A percentile compares a stretch with the other conserved stretches of the same genome.
These are phyloP conservation scores for Tetradesmus obliquus DNA, from an alignment of 139 green algal genomes.

Conservation along the genomic window DNA sequence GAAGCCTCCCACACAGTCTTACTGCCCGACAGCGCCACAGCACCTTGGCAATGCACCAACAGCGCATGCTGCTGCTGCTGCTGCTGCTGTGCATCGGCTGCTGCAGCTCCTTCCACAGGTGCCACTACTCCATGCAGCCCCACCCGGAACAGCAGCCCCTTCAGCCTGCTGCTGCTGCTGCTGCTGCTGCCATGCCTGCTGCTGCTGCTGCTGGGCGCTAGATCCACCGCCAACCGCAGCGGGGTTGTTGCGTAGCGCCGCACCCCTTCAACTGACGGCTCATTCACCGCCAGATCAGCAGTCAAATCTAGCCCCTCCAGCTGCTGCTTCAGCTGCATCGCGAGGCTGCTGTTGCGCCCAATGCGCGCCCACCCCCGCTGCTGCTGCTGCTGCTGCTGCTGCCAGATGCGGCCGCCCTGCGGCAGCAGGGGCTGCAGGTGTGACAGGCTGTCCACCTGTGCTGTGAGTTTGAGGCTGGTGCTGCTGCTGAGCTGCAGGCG, in stretches of 20 bases:
- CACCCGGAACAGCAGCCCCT: conserved; percentile 35
- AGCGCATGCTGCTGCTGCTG: conserved; percentile 37
- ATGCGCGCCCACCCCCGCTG: not conserved
- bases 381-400: conserved; percentile 40
- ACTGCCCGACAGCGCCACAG: not conserved
- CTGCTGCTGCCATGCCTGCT: conserved; percentile 11
- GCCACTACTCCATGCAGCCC: conserved; percentile 40
- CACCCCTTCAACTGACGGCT: conserved; percentile 36
- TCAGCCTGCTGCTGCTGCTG: not conserved
- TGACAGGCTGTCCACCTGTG: conserved; percentile 34
- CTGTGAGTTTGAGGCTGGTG: conserved; percentile 4
- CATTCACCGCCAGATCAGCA: conserved; percentile 44
- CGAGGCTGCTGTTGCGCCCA: not conserved
- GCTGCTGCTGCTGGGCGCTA: conserved; percentile 36
- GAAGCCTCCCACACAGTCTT: conserved; percentile 29
- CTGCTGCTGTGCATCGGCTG: not conserved
- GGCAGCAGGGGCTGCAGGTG: not conserved
- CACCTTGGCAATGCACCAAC: conserved; percentile 26
- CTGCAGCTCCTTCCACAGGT: not conserved
- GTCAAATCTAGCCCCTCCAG: conserved; percentile 39
- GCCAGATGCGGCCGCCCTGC: conserved; percentile 5
- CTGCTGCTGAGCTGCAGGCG: conserved; percentile 13
- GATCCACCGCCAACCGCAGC: conserved; percentile 33
- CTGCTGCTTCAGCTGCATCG: conserved; percentile 39
- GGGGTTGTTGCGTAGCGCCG: conserved; percentile 20